Base-by-base conservation (phyloP, 495 filamentous ascomycete species). In the Sordaria brevicollis region DNA sequence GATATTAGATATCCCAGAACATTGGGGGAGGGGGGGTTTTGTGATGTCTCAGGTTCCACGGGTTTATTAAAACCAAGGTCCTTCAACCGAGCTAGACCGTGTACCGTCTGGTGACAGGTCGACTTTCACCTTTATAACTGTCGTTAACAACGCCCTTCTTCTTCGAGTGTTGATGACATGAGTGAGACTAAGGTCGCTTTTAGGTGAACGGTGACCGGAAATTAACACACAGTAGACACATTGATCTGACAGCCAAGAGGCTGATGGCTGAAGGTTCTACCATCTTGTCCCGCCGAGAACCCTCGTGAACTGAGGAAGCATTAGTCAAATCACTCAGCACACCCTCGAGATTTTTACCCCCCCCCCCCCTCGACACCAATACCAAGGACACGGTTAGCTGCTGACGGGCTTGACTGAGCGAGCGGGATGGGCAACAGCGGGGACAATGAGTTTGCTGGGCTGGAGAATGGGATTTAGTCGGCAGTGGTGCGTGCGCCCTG, bases 41-140 rank as follows among this genome's bases (percentile, higher is more conserved):
- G 11, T 68, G 29, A 35, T 38, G 69, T 68, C 67, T 71, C 69
- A 68, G 69, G 62, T 68, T 37, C 19, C 67, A 34, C 35, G 37
- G 19, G 35, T 34, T 19, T 9, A 41, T 13, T 11, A 9, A 68
- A 49, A 38, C 15, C 13, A 57, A 57, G 49, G 21, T 8, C 49
- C 25, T 31, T 57, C 49, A 15, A 57, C 49, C 49, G 49, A 57
- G 29, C 2, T 31, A 57, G 29, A 1, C 25, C 11, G 49, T 57
- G 49, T 31, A 31, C 11, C 25, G 25, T 13, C 25, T 6, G 21
- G 25, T 57, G 49, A 57, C 49, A 57, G 11, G 49, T 57, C 49
- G 25, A 29, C 21, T 43, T 29, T 29, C 21, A 57, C 43, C 43
- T 10, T 57, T n/a, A n/a, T n/a, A n/a, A 57, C 21, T 25, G 25